These are phyloP conservation scores for Datura wrightii DNA, from an alignment of 257 asterid species.

Conservation along the genomic window DNA sequence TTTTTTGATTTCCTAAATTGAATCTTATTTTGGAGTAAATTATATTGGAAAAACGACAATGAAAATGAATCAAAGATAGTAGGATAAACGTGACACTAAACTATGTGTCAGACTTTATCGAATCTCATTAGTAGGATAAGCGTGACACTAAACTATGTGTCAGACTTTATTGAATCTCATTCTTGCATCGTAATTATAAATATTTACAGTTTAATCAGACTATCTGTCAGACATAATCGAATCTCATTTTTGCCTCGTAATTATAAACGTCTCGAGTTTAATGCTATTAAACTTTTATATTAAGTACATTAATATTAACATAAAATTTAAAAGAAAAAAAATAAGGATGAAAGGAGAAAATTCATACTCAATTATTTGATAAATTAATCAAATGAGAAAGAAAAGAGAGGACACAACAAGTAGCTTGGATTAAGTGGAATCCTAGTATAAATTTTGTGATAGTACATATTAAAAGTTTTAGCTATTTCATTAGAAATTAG, in stretches of 20 bases:
- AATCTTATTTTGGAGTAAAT: neutral
- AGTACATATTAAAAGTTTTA: neutral
- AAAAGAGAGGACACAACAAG: neutral
- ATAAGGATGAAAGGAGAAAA: neutral
- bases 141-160: neutral
- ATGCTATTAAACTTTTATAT: neutral
- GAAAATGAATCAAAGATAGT: neutral
- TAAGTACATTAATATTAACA: neutral
- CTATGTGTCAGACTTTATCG: neutral
- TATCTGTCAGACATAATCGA: neutral
- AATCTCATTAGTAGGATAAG: neutral
- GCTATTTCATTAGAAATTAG: neutral
- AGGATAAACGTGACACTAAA: neutral
- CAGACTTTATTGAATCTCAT: neutral
- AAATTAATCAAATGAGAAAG: neutral
- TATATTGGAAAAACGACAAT: neutral
- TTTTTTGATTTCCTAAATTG: neutral
- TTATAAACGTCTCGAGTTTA: neutral
- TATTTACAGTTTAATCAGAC: neutral
- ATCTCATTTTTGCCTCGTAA: neutral
- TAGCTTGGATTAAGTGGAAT: neutral
- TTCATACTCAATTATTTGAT: neutral
- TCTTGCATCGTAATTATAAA: neutral
- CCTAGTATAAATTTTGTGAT: neutral
- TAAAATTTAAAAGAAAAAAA: neutral